A percentile compares a stretch with the other conserved stretches of the same genome.
phyloP scores from a whole-genome alignment of 768 basidiomycete genomes.

The Hemileccinum impolitum region DNA sequence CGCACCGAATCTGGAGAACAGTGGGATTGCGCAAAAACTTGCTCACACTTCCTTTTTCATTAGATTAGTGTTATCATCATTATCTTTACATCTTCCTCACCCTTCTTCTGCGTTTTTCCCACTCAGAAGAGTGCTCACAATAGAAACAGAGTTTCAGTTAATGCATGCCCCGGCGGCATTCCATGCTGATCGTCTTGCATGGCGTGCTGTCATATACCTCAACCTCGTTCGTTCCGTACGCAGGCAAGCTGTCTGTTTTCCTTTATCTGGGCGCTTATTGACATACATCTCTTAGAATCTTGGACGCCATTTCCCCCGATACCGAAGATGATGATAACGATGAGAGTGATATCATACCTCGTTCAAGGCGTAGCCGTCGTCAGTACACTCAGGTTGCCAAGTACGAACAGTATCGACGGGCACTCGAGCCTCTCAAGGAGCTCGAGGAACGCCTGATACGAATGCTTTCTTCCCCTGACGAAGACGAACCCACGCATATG shows the following conservation, averaged over 20 bases:
- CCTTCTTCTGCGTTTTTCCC: constrained; percentile 1
- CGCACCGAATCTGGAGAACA: constrained; percentile 2
- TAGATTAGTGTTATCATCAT: background rate
- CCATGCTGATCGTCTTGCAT: constrained; percentile 75
- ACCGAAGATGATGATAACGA: constrained; percentile 55
- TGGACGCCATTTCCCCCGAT: constrained; percentile 71
- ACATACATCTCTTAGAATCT: constrained; percentile 44
- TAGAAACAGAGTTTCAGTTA: constrained; percentile 71
- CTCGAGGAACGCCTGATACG: constrained; percentile 69
- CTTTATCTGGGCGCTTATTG: background rate
- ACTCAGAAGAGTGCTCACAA: constrained; percentile 16
- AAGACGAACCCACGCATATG: constrained; percentile 61
- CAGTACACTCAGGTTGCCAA: constrained; percentile 49
- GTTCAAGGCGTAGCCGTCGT: constrained; percentile 40
- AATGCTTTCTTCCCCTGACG: constrained; percentile 65
- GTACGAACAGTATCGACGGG: constrained; percentile 58
- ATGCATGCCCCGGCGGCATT: constrained; percentile 76
- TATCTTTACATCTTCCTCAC: constrained; percentile 1
- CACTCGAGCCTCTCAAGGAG: constrained; percentile 64
- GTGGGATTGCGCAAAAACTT: background rate
- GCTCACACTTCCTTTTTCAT: constrained; percentile 1
- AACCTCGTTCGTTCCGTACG: constrained; percentile 82
- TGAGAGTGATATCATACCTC: constrained; percentile 49
- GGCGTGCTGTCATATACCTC: constrained; percentile 86
- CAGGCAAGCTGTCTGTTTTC: constrained; percentile 43